Evolutionary conservation across 306 rosid species (phyloP), one percentile per base, ranked within the genome.

Genomic region (Sindora glabra): DNA sequence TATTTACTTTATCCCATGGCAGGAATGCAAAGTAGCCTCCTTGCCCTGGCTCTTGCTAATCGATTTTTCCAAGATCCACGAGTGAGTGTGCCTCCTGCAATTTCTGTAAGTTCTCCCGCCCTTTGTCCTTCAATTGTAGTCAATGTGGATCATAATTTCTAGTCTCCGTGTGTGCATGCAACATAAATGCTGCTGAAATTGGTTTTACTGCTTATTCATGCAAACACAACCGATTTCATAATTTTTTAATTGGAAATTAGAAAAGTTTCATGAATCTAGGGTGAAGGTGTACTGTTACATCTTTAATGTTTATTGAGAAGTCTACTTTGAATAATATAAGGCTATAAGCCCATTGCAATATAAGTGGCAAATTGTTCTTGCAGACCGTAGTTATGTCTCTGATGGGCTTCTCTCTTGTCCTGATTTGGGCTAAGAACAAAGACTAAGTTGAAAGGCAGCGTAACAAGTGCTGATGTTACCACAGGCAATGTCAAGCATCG

Each of bases 11-110:
- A 75, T 58, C 44, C 38, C 38, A 75, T 21, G 25, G 53, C 79
- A 91, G 98, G 98, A 64, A 91, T 88, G 98, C 98, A 91, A 68
- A 88, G 98, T 73, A 91, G 98, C 69, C 96, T 91, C 66, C 95
- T 91, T 48, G 98, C 95, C 60, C 89, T 88, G 79, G 96, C 98
- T 27, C 92, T 91, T 34, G 96, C 98, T 7, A 91, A 91, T 69
- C 77, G 84, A 17, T 91, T 91, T 68, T 91, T 91, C 44, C 73
- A 78, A 81, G 95, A 91, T 70, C 96, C 95, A 21, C 70, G 52
- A 3, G 96, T 91, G 56, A 55, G 95, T 44, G 86, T 91, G 48
- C 88, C 98, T 73, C 96, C 98, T 8, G 98, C 98, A 37, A 79
- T 91, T 59, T 91, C 98, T 17, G 98, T 91, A 69, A 85, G 89